These are phyloP conservation scores for Closterium sp. DNA, from an alignment of 139 green algal species.

Conservation along the genomic window DNA sequence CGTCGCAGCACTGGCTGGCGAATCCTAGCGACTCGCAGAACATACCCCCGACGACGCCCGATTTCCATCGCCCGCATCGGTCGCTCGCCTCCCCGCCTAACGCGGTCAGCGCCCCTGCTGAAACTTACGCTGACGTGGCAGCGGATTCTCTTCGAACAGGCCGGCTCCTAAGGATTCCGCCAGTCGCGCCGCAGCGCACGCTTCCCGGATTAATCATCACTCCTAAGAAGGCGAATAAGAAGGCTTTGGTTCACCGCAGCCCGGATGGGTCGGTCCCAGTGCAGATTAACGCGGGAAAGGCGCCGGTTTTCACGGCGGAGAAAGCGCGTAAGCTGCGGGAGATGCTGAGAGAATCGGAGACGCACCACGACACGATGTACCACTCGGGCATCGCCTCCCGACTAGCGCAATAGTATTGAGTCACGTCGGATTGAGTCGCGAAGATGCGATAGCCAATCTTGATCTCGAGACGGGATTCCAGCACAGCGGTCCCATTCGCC, in stretches of 20 bases:
- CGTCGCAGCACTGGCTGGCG: background rate
- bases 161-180: background rate
- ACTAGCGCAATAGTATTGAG: background rate
- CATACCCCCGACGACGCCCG: background rate
- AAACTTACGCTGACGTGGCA: background rate
- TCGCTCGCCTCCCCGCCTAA: background rate
- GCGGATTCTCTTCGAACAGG: background rate
- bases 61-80: background rate
- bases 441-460: background rate
- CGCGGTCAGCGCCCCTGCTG: background rate
- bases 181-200: background rate
- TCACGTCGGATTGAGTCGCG: too few relatives aligned
- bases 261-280: background rate
- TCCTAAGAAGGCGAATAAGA: background rate
- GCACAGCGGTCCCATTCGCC: background rate
- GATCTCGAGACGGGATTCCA: background rate
- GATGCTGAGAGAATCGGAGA: slow-evolving; percentile 16
- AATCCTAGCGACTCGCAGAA: background rate
- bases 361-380: slow-evolving; percentile 30
- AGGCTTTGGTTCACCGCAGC: background rate
- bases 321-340: slow-evolving; percentile 24
- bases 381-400: slow-evolving; percentile 31
- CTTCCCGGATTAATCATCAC: background rate
- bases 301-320: slow-evolving; percentile 18
- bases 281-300: background rate